Evolutionary conservation across 208 protist genomes (phyloP), one percentile per base, ranked within the genome.

Genomic region (Trypanosoma melophagium): DNA sequence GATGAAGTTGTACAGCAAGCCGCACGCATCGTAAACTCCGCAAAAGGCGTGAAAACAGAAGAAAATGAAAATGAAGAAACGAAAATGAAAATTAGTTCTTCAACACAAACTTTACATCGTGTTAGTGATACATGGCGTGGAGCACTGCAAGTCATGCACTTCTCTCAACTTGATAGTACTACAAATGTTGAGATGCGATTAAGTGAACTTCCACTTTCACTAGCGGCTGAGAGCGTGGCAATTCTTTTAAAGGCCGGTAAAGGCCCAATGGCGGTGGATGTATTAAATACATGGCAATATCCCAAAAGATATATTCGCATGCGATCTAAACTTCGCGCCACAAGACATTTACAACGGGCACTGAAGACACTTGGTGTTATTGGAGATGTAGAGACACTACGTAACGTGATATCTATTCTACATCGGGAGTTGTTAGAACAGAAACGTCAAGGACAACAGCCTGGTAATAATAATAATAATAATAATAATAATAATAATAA

Each of bases 321-420:
- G 13, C 50, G 35, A 17, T 21, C 58, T 47, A 66, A 45, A 31
- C 3, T 45, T 22, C 13, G 12, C 2, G 50, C 62, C 7, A 52
- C 63, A 8, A 21, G 19, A 17, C 35, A 50, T 21, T 24, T 76
- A 7, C 54, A 55, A 8, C 64, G 25, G 19, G 25, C 70, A 17
- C n/a, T 76, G 0, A 56, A 64, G 24, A 76, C 63, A 22, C 60
- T 76, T 54, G 55, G 70, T 28, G 38, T 44, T 24, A 69, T 69
- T 69, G 38, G 57, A 38, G 70, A 76, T 35, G 70, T 76, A 22
- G 61, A 69, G 41, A 66, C 70, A 21, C 31, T 76, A 24, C 54
- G 70, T 16, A 19, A 12, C 0, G 16, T 66, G 40, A 24, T 76
- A 8, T 58, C 62, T 8, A 45, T 66, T 0, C 31, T 76, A 21